Evolutionary conservation across 805 yeast species (phyloP).

Genomic region (Kuraishia ogatae): DNA sequence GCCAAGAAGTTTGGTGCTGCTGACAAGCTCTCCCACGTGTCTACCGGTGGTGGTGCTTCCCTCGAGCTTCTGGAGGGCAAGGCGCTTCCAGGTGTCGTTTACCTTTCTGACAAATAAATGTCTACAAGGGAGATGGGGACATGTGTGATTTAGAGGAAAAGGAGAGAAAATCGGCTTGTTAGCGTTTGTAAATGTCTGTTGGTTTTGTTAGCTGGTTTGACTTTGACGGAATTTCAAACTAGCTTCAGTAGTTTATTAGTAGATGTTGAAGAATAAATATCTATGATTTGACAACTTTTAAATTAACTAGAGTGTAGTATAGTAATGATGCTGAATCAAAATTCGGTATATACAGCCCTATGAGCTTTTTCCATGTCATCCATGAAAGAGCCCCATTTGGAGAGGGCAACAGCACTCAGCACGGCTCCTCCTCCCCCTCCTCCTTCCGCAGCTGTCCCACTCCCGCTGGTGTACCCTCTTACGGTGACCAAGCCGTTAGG

Average conservation of each 20-base stretch:
- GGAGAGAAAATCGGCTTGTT: background rate
- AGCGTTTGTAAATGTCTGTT: too few species aligned
- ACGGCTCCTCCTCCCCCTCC: background rate
- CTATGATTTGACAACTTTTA: background rate
- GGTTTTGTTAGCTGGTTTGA: background rate
- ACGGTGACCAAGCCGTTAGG: background rate
- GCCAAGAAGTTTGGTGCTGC: slow-evolving; percentile 97
- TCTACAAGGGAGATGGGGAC: too few species aligned
- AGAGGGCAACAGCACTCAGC: background rate
- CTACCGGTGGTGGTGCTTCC: slow-evolving; percentile 99
- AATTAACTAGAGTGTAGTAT: background rate
- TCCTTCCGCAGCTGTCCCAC: background rate
- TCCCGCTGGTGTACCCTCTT: background rate
- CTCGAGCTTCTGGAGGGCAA: slow-evolving; percentile 98
- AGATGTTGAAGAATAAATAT: background rate
- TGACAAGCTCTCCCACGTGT: slow-evolving; percentile 94
- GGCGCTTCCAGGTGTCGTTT: slow-evolving; percentile 95
- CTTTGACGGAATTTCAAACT: too few species aligned
- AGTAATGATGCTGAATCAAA: too few species aligned
- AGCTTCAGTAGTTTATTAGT: too few species aligned
- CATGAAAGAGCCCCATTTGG: background rate
- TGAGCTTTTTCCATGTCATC: background rate
- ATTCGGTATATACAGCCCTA: background rate
- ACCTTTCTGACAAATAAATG: slow-evolving; percentile 64
- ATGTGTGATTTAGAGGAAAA: background rate